phyloP scores from a whole-genome alignment of 2,329 filamentous ascomycete species.

The Pleomassaria siparia region DNA sequence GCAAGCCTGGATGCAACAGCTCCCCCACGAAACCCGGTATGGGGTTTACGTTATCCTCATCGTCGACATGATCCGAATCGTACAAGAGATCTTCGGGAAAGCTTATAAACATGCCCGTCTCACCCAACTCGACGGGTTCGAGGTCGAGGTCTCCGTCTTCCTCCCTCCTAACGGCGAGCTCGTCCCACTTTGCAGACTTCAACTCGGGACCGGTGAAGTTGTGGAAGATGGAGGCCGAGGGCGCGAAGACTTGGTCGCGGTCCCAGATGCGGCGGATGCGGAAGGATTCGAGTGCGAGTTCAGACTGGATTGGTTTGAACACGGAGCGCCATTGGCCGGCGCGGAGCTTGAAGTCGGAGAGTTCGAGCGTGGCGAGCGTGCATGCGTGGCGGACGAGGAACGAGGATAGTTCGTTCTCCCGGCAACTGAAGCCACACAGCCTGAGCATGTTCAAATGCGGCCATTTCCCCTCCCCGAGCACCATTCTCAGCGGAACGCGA shows the following conservation, averaged over 20 bases:
- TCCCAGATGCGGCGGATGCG: slow-evolving; percentile 7
- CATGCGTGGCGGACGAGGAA: slow-evolving; percentile 4
- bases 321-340: slow-evolving; percentile 7
- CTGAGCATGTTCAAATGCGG: slow-evolving; percentile 3
- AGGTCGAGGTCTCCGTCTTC: slow-evolving; percentile 5
- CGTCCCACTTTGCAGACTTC: slow-evolving; percentile 5
- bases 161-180: slow-evolving; percentile 1
- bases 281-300: neutral
- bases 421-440: slow-evolving; percentile 9
- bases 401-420: slow-evolving; percentile 2
- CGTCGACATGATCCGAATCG: slow-evolving; percentile 5
- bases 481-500: slow-evolving; percentile 5
- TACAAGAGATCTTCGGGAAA: slow-evolving; percentile 11
- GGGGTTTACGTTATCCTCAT: slow-evolving; percentile 7
- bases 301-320: slow-evolving; percentile 1
- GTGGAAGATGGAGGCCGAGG: slow-evolving; percentile 2
- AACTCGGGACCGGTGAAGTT: slow-evolving; percentile 2
- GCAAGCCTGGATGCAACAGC: slow-evolving; percentile 6
- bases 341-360: slow-evolving; percentile 11
- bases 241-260: slow-evolving; percentile 5
- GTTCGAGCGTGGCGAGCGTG: slow-evolving; percentile 6
- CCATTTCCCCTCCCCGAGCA: neutral
- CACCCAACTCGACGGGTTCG: slow-evolving; percentile 8
- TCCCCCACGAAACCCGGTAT: slow-evolving; percentile 10
- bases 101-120: slow-evolving; percentile 8